Evolutionary conservation across 169 alveolate species (phyloP).

Genomic region (Plasmodium gonderi): DNA sequence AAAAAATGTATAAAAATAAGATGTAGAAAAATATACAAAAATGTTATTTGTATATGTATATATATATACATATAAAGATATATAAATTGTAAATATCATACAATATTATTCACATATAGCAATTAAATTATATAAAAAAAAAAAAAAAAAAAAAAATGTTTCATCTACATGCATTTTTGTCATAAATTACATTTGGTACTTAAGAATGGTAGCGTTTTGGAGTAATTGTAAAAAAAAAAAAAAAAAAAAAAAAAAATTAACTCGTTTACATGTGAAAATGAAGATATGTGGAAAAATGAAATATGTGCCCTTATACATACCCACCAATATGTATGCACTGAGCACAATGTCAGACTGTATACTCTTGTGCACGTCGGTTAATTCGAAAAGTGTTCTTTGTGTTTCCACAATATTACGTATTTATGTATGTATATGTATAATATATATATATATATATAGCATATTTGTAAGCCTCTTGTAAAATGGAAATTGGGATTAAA

Average conservation of each 20-base stretch:
- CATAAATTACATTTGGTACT: not conserved
- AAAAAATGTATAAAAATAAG: not conserved
- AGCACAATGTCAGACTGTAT: not conserved
- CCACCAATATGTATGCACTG: not conserved
- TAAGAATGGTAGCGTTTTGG: constrained; percentile 5
- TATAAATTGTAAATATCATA: constrained; percentile 3
- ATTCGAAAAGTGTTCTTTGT: not conserved
- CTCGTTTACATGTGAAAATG: not conserved
- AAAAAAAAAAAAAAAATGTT: constrained; percentile 49
- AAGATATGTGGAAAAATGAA: not conserved
- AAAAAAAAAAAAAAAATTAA: not conserved
- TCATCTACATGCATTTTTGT: constrained; percentile 53
- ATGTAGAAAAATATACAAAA: constrained; percentile 6
- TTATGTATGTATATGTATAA: not conserved
- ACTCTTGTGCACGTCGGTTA: not conserved
- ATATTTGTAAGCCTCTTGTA: not conserved
- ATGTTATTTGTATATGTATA: not conserved
- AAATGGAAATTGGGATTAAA: not conserved
- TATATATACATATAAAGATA: not conserved
- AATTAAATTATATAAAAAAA: constrained; percentile 20
- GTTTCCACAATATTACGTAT: not conserved
- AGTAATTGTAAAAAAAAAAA: constrained; percentile 3
- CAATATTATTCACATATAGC: not conserved
- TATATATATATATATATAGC: not conserved
- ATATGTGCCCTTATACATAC: not conserved